Evolutionary conservation across 805 yeast genomes (phyloP), one percentile per base, ranked within the genome.

Genomic region (Cyberlindnera bimundalis): DNA sequence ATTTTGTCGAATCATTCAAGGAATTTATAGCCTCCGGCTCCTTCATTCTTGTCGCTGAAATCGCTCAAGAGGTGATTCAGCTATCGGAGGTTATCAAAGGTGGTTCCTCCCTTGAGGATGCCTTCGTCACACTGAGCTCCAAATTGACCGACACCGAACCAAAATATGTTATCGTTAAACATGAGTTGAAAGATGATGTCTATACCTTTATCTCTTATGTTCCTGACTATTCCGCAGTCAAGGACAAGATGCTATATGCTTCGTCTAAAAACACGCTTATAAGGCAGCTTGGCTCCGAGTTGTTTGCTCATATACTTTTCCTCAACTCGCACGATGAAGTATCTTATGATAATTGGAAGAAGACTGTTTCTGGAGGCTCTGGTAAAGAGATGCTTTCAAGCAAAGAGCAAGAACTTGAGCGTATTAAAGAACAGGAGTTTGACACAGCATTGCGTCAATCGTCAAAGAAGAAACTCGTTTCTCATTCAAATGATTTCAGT

Each of bases 221-320:
- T 39, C 97, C 99, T 1, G 97, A 91, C 59, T 62, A 62, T 37
- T 85, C 96, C 8, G 79, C 81, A 3, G 90, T 91, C 28, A 75
- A 89, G 43, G 72, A 75, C 42, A 93, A 91, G 61, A 93, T 93
- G 97, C 70, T 93, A 35, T 93, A 90, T 60, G 98, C 98, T 5
- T 86, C 96, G 2, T 81, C 95, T 10, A 87, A 87, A 46, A 83
- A 78, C 59, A 78, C 93, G 2, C 62, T 93, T 27, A 65, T 85
- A 41, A 78, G 84, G 51, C 81, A 83, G 47, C 68, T 91, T 29
- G 96, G 96, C 8, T 73, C 68, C 1, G 66, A 66, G 36, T 50
- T 59, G 26, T 63, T 67, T 36, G 56, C 55, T n/a, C 54, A 64
- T 31, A 62, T 58, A 20, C 33, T 62, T 9, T 54, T 68, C 39